phyloP scores from a whole-genome alignment of 306 rosid species.

The apple (Malus domestica) region DNA sequence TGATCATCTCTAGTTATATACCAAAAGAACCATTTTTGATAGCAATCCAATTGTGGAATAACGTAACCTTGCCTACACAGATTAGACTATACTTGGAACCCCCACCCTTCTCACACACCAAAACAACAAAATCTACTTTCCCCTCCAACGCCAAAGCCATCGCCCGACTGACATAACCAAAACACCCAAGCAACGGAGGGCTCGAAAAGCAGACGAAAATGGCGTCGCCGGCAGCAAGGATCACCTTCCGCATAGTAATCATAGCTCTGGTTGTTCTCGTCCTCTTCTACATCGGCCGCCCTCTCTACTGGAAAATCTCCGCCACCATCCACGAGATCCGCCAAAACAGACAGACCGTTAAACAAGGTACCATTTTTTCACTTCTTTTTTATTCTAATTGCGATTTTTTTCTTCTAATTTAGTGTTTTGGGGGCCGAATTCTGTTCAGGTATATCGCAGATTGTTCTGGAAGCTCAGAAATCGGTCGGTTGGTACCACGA shows the following conservation, averaged over 20 bases:
- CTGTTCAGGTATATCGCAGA: slow-evolving; percentile 64
- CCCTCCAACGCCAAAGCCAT: not conserved
- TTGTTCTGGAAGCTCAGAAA: slow-evolving; percentile 79
- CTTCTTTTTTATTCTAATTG: not conserved
- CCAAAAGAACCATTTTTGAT: too few species aligned
- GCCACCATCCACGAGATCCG: slow-evolving; percentile 80
- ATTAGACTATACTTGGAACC: not conserved
- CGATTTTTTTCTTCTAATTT: not conserved
- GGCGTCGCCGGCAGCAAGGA: slow-evolving; percentile 51
- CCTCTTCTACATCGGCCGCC: slow-evolving; percentile 72
- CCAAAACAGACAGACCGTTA: slow-evolving; percentile 67
- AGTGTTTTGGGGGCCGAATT: not conserved
- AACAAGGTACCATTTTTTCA: slow-evolving; percentile 39
- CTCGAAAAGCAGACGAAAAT: slow-evolving; percentile 12
- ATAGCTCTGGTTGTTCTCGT: slow-evolving; percentile 28
- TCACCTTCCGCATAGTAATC: slow-evolving; percentile 41
- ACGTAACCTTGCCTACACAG: too few species aligned
- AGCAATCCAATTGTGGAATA: too few species aligned
- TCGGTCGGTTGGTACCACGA: slow-evolving; percentile 70
- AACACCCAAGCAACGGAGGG: not conserved
- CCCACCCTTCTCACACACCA: not conserved
- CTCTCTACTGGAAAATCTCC: slow-evolving; percentile 81
- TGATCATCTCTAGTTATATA: too few species aligned
- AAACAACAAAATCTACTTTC: not conserved
- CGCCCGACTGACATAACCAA: not conserved